phyloP scores from a whole-genome alignment of 1,284 basidiomycete species.

The Tilletiopsis washingtonensis region DNA sequence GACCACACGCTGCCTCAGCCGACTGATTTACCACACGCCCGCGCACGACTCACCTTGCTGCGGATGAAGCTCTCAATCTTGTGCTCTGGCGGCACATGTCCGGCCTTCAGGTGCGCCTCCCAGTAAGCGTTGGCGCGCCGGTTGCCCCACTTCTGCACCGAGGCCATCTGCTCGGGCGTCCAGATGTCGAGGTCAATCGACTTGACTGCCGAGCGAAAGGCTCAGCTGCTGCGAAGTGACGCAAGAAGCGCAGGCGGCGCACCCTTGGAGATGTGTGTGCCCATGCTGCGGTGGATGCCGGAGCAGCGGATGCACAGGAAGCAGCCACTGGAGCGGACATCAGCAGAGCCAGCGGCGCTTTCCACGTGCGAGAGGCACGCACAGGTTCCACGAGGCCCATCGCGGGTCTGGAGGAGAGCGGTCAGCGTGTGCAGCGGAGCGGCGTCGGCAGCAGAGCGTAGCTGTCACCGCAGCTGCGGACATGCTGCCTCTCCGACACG shows the following conservation, averaged over 20 bases:
- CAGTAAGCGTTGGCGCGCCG: slow-evolving; percentile 84
- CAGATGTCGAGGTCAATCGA: slow-evolving; percentile 95
- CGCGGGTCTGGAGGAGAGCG: slow-evolving; percentile 63
- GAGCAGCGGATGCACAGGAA: slow-evolving; percentile 95
- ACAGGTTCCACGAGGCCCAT: slow-evolving; percentile 98
- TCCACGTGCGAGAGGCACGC: slow-evolving; percentile 38
- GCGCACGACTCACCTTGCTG: slow-evolving; percentile 59
- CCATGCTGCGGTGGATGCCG: slow-evolving; percentile 96
- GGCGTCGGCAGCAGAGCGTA: no score
- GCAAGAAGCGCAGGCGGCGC: background rate
- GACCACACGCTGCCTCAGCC: no score
- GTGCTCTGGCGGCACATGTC: slow-evolving; percentile 89
- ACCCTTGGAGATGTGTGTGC: slow-evolving; percentile 61
- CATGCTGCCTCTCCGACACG: no score
- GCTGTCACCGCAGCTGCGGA: no score
- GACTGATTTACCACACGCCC: no score
- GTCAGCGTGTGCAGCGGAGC: no score
- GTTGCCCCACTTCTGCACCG: slow-evolving; percentile 79
- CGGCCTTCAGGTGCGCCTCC: slow-evolving; percentile 89
- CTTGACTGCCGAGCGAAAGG: slow-evolving; percentile 58
- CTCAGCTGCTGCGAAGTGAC: background rate
- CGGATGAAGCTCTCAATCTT: slow-evolving; percentile 98
- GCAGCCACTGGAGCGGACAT: slow-evolving; percentile 61
- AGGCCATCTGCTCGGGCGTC: slow-evolving; percentile 93
- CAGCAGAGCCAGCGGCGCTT: background rate